These are phyloP conservation scores for Rhodotorula sp. DNA, from an alignment of 1,284 basidiomycete species.

Conservation along the genomic window DNA sequence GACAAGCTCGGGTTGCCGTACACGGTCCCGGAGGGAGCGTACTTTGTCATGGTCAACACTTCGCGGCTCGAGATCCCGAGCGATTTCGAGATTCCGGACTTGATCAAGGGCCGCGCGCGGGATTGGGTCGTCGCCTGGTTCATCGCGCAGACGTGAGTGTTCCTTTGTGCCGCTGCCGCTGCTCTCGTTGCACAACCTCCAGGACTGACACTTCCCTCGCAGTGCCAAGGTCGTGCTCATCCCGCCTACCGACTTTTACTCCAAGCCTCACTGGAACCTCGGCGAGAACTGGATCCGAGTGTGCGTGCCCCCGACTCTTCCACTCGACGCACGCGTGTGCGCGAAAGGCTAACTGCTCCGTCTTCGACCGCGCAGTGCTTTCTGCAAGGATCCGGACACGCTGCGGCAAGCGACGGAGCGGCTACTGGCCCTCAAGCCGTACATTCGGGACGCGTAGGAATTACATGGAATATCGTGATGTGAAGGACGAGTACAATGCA, in stretches of 20 bases:
- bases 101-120: constrained; percentile 72
- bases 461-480: no score
- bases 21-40: constrained; percentile 79
- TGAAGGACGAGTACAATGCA: no score
- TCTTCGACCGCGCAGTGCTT: constrained; percentile 55
- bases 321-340: no score
- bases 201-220: background rate
- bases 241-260: constrained; percentile 95
- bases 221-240: constrained; percentile 80
- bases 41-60: constrained; percentile 71
- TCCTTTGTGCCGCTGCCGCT: background rate
- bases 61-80: constrained; percentile 69
- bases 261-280: constrained; percentile 73
- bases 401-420: constrained; percentile 73
- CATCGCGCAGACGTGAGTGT: constrained; percentile 45
- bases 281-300: constrained; percentile 84
- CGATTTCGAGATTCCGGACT: constrained; percentile 75
- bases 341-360: background rate
- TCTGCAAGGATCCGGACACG: constrained; percentile 87
- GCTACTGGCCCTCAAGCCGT: constrained; percentile 69
- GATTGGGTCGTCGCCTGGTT: constrained; percentile 71
- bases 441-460: constrained; percentile 50
- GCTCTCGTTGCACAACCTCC: background rate
- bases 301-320: constrained; percentile 9
- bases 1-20: constrained; percentile 84